Evolutionary conservation across 148 eudicot genomes (phyloP), one percentile per base, ranked within the genome.

Genomic region (Chenopodium formosanum): DNA sequence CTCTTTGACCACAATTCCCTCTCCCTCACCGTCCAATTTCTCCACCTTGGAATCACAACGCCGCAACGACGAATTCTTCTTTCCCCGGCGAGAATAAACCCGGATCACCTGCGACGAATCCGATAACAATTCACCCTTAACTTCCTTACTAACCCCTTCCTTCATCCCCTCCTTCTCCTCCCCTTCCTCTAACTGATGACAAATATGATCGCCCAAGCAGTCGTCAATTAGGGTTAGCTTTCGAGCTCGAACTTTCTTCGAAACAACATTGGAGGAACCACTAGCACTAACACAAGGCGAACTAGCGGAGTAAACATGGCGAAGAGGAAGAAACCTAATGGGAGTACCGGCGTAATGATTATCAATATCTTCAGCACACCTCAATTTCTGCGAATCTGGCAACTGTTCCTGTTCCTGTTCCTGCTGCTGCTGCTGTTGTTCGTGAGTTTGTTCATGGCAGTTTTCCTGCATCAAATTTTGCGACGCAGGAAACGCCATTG

Each of bases 241-340:
- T 0, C 91, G 85, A 27, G 93, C 92, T 34, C 88, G 86, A 4
- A 91, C 87, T 82, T 92, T 92, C 84, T 90, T 91, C 2, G 92
- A 90, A n/a, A 85, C 84, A 69, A 85, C 85, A 53, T 80, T 81
- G 34, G 92, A 84, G 4, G 91, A 86, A 29, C 87, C 90, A 10
- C 78, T 80, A 7, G 83, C 78, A 19, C 50, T 82, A 20, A 83
- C 84, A 31, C 94, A 88, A 4, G 92, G 91, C 0, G 92, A 79
- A 1, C 93, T 87, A 58, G 93, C 87, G 22, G 95, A 92, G 90
- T 90, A 92, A 22, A 92, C 89, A 48, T 89, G 89, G 85, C 77
- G 84, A 12, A 92, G 88, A 17, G 96, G 92, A 7, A 92, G 86
- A 87, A 88, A 90, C 85, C 81, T 84, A 32, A 86, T 48, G 7